phyloP scores from a whole-genome alignment of 2,329 filamentous ascomycete genomes.

The Dendryphion nanum region DNA sequence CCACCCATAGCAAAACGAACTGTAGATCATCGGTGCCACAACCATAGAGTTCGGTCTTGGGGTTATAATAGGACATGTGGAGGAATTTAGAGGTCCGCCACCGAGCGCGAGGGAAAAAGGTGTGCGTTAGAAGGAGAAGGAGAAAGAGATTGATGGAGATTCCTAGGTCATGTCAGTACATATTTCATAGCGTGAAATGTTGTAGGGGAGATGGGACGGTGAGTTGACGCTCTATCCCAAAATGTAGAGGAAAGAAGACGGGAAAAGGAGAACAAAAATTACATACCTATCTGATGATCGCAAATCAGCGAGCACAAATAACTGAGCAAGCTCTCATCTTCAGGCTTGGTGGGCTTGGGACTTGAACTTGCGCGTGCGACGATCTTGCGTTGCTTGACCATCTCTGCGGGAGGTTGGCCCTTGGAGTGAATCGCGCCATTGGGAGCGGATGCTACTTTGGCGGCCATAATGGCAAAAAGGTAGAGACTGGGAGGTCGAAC shows the following conservation, averaged over 20 bases:
- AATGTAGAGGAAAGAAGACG: too few relatives aligned
- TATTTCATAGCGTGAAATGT: background rate
- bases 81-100: slow-evolving; percentile 85
- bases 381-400: background rate
- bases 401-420: background rate
- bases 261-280: too few relatives aligned
- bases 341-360: slow-evolving; percentile 49
- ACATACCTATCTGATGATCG: slow-evolving; percentile 75
- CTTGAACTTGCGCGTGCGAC: background rate
- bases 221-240: background rate
- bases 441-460: slow-evolving; percentile 4
- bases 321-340: slow-evolving; percentile 61
- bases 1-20: slow-evolving; percentile 73
- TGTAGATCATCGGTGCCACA: slow-evolving; percentile 77
- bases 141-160: slow-evolving; percentile 83
- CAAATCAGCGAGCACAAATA: slow-evolving; percentile 68
- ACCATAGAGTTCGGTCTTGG: slow-evolving; percentile 66
- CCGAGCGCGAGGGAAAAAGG: slow-evolving; percentile 77
- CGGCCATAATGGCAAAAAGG: slow-evolving; percentile 5
- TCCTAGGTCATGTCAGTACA: slow-evolving; percentile 50
- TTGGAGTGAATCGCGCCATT: background rate
- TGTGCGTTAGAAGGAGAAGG: slow-evolving; percentile 77
- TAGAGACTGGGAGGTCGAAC: background rate
- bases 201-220: background rate
- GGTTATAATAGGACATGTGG: slow-evolving; percentile 78